Base-by-base conservation (phyloP, 768 basidiomycete genomes). In the Phaeotremella fagi region DNA sequence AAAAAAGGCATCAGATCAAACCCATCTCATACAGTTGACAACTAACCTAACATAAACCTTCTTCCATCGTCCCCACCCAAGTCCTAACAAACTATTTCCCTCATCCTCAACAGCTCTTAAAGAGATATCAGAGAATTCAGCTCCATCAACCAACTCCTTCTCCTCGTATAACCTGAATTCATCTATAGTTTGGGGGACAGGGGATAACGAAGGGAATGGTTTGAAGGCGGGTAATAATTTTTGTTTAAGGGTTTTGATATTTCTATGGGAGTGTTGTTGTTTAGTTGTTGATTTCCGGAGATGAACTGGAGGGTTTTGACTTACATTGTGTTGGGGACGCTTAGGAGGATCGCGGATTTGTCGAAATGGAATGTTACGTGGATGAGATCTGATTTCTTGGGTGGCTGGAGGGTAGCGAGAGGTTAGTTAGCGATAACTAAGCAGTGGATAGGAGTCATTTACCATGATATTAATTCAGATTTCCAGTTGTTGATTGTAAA, bases 291-390 rank as follows among this genome's bases (percentile, higher is more conserved):
- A 18, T 18, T 11, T n/a, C n/a, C n/a, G 22, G 33, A 26, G 35
- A 41, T 22, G 36, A 41, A 20, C 16, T 23, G n/a, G 36, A 44
- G 29, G 7, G 24, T n/a, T 12, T 1, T 20, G 23, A 49, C 64
- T 46, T 18, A 68, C 69, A 66, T 66, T 33, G 62, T 57, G 4
- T 28, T 50, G 3, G 69, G 61, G 7, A 71, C 47, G 22, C 63
- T 65, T 31, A 71, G 57, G 24, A 65, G 51, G 36, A 71, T 50
- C n/a, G 64, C 61, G 3, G 69, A 68, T 18, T 51, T 46, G 37
- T 54, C 41, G 47, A 68, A 65, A 45, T 71, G 69, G 42, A 68
- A 68, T 6, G 69, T 66, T 45, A 71, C 35, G 44, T 71, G 69
- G 33, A 54, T 48, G 20, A 59, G 11, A 28, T 68, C 61, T 3